These are phyloP conservation scores for Beta corolliflora DNA, from an alignment of 179 eudicot species.

Conservation along the genomic window DNA sequence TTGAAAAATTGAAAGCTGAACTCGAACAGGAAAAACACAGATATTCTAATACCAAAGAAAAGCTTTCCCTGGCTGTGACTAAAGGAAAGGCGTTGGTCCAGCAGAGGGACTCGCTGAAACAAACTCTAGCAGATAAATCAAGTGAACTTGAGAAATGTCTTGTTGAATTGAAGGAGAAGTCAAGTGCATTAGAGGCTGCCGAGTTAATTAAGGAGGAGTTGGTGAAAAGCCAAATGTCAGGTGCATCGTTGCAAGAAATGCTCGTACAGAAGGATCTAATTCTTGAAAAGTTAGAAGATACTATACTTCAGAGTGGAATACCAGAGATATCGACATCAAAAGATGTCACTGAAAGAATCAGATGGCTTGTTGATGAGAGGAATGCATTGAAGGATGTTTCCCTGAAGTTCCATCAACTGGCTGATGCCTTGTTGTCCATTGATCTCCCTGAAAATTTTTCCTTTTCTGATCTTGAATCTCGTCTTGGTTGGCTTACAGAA, in stretches of 20 bases:
- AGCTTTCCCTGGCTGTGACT: conserved; percentile 96
- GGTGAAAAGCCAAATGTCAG: conserved; percentile 52
- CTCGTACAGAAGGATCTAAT: conserved; percentile 58
- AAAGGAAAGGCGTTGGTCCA: conserved; percentile 97
- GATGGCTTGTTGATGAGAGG: conserved; percentile 73
- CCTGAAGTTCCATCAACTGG: conserved; percentile 50
- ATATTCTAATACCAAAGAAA: conserved; percentile 83
- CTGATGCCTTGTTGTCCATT: conserved; percentile 53
- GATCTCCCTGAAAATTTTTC: conserved; percentile 63
- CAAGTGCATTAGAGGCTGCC: conserved; percentile 71
- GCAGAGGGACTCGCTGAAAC: conserved; percentile 87
- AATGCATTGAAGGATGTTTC: conserved; percentile 53
- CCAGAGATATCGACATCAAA: conserved; percentile 47
- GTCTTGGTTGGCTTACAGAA: conserved; percentile 65
- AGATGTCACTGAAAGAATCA: conserved; percentile 60
- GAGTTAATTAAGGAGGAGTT: conserved; percentile 64
- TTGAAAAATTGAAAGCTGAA: conserved; percentile 64
- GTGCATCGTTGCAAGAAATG: conserved; percentile 64
- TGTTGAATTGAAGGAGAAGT: conserved; percentile 63
- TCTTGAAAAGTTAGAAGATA: conserved; percentile 62
- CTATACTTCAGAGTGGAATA: conserved; percentile 44
- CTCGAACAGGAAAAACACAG: conserved; percentile 84
- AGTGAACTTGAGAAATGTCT: conserved; percentile 66
- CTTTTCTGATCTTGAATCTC: conserved; percentile 62
- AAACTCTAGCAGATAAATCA: conserved; percentile 70